Evolutionary conservation across 2,329 filamentous ascomycete species (phyloP).

Genomic region (Eurotiales sp.): DNA sequence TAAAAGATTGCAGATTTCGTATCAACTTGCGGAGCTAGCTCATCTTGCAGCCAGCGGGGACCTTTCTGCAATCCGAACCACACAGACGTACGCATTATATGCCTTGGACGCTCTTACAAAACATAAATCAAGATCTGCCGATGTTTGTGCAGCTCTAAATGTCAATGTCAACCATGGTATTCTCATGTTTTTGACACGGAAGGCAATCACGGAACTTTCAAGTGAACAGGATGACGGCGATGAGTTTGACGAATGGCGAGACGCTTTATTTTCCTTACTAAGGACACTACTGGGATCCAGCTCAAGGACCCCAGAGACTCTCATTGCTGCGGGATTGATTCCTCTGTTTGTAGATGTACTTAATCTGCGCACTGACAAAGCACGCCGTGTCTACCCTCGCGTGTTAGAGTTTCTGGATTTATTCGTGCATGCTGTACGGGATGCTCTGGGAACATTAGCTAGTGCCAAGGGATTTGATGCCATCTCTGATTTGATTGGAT

Average conservation of each 20-base stretch:
- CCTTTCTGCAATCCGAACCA: conserved; percentile 63
- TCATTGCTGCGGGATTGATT: conserved; percentile 85
- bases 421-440: conserved; percentile 78
- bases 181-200: conserved; percentile 86
- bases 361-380: conserved; percentile 73
- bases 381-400: conserved; percentile 77
- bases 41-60: conserved; percentile 73
- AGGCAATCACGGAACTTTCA: conserved; percentile 79
- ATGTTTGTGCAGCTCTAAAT: conserved; percentile 86
- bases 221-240: conserved; percentile 55
- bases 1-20: conserved; percentile 80
- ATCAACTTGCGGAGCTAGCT: conserved; percentile 87
- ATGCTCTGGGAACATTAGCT: conserved; percentile 79
- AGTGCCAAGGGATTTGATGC: conserved; percentile 79
- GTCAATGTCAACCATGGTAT: conserved; percentile 96
- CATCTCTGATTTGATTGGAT: conserved; percentile 81
- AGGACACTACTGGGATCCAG: conserved; percentile 71
- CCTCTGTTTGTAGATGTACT: conserved; percentile 87
- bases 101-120: conserved; percentile 82
- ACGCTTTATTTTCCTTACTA: conserved; percentile 82
- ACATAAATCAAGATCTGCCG: conserved; percentile 70
- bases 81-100: conserved; percentile 78
- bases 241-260: conserved; percentile 82
- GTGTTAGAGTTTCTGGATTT: conserved; percentile 84
- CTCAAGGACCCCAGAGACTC: conserved; percentile 71